phyloP scores from a whole-genome alignment of 2,329 filamentous ascomycete species.

The Metarhizium anisopliae region DNA sequence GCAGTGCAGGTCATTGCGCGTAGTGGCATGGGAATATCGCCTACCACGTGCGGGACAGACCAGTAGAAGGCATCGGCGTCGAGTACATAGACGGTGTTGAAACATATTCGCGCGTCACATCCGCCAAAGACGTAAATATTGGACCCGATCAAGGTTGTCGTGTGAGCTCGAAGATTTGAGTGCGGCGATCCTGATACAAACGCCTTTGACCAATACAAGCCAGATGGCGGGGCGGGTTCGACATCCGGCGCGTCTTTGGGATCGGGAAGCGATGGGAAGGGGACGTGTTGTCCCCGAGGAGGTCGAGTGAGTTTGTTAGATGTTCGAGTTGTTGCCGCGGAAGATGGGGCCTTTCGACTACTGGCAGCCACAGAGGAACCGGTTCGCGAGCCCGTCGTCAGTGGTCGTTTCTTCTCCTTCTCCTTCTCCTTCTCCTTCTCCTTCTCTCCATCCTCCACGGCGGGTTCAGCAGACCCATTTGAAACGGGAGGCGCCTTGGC shows the following conservation, averaged over 20 bases:
- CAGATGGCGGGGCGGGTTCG: conserved; percentile 53
- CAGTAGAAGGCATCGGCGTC: conserved; percentile 64
- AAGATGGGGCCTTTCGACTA: conserved; percentile 14
- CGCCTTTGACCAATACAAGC: conserved; percentile 65
- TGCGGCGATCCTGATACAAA: conserved; percentile 54
- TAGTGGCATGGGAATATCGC: conserved; percentile 55
- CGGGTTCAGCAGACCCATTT: conserved; percentile 13
- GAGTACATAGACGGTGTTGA: conserved; percentile 60
- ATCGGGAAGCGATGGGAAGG: conserved; percentile 50
- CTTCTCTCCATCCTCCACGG: conserved; percentile 18
- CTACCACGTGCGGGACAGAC: conserved; percentile 55
- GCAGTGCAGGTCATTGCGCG: conserved; percentile 66
- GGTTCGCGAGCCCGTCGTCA: neutral
- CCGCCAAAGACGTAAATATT: conserved; percentile 63
- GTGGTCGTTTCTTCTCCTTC: conserved; percentile 18
- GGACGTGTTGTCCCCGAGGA: conserved; percentile 31
- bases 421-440: conserved; percentile 8
- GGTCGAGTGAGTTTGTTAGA: conserved; percentile 15
- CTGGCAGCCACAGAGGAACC: conserved; percentile 26
- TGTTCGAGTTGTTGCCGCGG: conserved; percentile 10
- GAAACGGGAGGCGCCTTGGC: conserved; percentile 16
- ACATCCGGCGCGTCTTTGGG: conserved; percentile 50
- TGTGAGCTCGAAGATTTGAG: conserved; percentile 56
- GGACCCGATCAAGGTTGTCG: conserved; percentile 55
- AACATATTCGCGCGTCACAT: conserved; percentile 57